Conservation (phyloP, 176 grass and related monocot species). For the Juncus effusus region DNA sequence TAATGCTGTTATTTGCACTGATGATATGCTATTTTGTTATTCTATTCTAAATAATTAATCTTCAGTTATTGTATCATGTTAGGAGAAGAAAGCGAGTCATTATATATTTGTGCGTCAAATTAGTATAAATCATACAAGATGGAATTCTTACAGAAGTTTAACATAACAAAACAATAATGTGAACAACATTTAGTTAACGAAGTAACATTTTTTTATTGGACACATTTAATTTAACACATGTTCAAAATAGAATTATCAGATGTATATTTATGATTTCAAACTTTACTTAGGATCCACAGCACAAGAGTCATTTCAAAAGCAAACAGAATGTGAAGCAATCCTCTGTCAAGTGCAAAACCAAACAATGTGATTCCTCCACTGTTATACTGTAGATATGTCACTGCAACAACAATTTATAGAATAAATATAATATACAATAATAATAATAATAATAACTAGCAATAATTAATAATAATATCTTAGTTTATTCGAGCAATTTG, state of each 20-base stretch:
- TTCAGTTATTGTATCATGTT: too few relatives aligned
- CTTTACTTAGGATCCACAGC: conserved; percentile 94
- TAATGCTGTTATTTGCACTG: too few relatives aligned
- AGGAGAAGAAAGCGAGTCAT: too few relatives aligned
- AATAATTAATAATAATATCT: background rate
- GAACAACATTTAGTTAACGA: too few relatives aligned
- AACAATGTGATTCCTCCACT: conserved; percentile 84
- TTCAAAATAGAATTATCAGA: background rate
- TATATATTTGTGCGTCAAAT: too few relatives aligned
- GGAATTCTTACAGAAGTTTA: too few relatives aligned
- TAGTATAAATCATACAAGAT: too few relatives aligned
- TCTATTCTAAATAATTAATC: too few relatives aligned
- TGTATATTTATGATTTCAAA: conserved; percentile 6
- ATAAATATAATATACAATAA: too few relatives aligned
- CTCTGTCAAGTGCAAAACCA: conserved; percentile 76
- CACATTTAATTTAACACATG: background rate
- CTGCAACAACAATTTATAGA: conserved; percentile 38
- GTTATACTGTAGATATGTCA: conserved; percentile 75
- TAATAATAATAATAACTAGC: conserved; percentile 9
- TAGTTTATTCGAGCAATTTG: background rate
- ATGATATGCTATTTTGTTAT: too few relatives aligned
- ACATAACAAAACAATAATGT: too few relatives aligned
- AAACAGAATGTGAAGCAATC: conserved; percentile 87
- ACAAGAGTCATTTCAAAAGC: conserved; percentile 94
- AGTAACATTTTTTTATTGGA: too few relatives aligned